Evolutionary conservation across 2,329 filamentous ascomycete genomes (phyloP).

Genomic region (Claviceps humidiphila): DNA sequence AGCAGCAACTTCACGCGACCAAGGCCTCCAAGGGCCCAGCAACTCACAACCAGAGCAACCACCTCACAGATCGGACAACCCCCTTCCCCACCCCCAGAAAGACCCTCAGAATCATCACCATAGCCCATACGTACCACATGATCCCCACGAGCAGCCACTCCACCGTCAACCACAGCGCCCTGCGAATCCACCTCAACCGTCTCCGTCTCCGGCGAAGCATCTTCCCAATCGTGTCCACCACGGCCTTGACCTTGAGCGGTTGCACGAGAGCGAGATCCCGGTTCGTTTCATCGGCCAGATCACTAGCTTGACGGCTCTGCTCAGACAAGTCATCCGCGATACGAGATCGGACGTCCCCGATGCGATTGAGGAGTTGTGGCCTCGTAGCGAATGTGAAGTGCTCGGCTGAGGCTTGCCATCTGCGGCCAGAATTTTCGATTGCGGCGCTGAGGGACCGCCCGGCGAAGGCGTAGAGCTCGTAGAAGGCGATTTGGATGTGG

Average conservation of each 20-base stretch:
- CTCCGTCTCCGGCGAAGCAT: conserved; percentile 56
- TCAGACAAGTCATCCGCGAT: conserved; percentile 41
- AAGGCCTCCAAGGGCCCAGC: too few species aligned
- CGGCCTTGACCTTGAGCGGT: conserved; percentile 65
- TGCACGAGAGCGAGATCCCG: conserved; percentile 64
- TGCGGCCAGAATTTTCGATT: conserved; percentile 33
- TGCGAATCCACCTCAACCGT: conserved; percentile 58
- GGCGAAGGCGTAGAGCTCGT: conserved; percentile 37
- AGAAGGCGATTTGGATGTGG: conserved; percentile 20
- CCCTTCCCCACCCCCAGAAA: conserved; percentile 50
- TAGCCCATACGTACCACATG: conserved; percentile 90
- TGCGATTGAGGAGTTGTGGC: conserved; percentile 34
- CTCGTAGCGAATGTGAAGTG: conserved; percentile 44
- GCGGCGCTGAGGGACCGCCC: conserved; percentile 37
- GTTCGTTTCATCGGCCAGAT: conserved; percentile 68
- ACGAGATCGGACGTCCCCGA: conserved; percentile 33
- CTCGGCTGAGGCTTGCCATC: conserved; percentile 48
- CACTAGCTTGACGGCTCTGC: conserved; percentile 53
- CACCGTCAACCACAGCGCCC: conserved; percentile 66
- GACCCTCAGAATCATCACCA: conserved; percentile 64
- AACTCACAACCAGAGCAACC: conserved; percentile 66
- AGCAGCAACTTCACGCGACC: too few species aligned
- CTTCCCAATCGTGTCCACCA: conserved; percentile 66
- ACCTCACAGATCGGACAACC: conserved; percentile 47
- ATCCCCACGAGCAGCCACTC: conserved; percentile 82